Evolutionary conservation across 23 red algal genomes (phyloP).

Genomic region (Chondrus crispus): DNA sequence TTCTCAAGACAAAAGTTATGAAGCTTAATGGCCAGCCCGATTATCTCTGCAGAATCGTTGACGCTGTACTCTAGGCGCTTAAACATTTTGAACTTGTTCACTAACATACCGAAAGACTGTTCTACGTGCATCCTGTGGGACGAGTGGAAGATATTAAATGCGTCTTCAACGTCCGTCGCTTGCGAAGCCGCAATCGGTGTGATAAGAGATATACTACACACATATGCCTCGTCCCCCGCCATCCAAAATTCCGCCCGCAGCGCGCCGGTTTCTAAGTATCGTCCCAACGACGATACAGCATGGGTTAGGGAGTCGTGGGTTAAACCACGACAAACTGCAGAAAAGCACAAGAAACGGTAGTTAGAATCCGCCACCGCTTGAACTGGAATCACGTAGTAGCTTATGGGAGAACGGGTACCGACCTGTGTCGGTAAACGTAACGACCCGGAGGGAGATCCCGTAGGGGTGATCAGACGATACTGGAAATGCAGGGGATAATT

Average conservation of each 20-base stretch:
- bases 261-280: background rate
- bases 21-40: too few species aligned
- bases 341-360: background rate
- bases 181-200: background rate
- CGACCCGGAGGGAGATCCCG: too few species aligned
- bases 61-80: too few species aligned
- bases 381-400: background rate
- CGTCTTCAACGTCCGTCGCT: background rate
- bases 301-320: background rate
- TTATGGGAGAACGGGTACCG: too few species aligned
- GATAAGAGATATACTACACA: background rate
- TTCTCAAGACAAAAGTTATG: too few species aligned
- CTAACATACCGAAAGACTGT: constrained; percentile 25
- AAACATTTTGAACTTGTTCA: too few species aligned
- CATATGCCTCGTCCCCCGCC: background rate
- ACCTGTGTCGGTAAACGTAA: too few species aligned
- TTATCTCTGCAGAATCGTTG: too few species aligned
- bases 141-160: background rate
- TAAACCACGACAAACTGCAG: background rate
- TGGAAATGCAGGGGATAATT: too few species aligned
- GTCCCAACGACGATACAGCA: background rate
- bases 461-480: too few species aligned
- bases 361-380: background rate
- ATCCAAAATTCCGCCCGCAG: constrained; percentile 7
- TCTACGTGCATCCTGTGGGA: background rate